Conservation (phyloP, 2,329 filamentous ascomycete species). For the Phialophora macrospora region DNA sequence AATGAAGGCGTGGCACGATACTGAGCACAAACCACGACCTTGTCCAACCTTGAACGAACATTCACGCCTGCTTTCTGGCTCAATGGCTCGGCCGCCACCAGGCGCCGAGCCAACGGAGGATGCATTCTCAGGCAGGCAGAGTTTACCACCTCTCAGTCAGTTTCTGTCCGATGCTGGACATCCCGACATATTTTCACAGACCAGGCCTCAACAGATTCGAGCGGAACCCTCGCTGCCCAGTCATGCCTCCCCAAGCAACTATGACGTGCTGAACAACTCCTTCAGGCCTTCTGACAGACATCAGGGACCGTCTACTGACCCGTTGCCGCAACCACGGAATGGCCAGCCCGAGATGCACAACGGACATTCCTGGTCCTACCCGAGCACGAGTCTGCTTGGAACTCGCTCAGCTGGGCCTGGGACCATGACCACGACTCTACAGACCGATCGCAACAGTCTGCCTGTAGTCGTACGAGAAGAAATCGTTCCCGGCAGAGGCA, state of each 20-base stretch:
- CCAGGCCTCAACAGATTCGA: slow-evolving; percentile 12
- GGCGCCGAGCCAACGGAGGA: slow-evolving; percentile 12
- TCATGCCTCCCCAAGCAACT: slow-evolving; percentile 9
- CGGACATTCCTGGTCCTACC: slow-evolving; percentile 19
- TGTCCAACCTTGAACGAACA: slow-evolving; percentile 23
- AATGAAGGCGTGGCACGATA: slow-evolving; percentile 27
- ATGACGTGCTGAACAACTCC: slow-evolving; percentile 12
- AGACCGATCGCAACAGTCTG: slow-evolving; percentile 16
- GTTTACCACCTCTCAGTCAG: slow-evolving; percentile 36
- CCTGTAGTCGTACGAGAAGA: slow-evolving; percentile 48
- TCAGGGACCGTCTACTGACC: slow-evolving; percentile 8
- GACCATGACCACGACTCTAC: slow-evolving; percentile 39
- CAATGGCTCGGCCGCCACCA: slow-evolving; percentile 28
- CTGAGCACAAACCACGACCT: slow-evolving; percentile 4
- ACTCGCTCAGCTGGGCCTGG: slow-evolving; percentile 8
- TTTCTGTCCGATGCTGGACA: slow-evolving; percentile 32
- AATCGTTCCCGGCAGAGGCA: slow-evolving; percentile 71
- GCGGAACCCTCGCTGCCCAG: slow-evolving; percentile 21
- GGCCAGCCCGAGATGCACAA: slow-evolving; percentile 15
- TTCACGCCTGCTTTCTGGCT: slow-evolving; percentile 14
- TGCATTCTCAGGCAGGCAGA: slow-evolving; percentile 22
- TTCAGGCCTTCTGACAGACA: slow-evolving; percentile 15
- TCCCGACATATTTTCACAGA: slow-evolving; percentile 21
- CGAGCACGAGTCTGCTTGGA: slow-evolving; percentile 7
- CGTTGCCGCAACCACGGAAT: slow-evolving; percentile 3